Base-by-base conservation (phyloP, 148 eudicot species). In the Simmondsia chinensis region DNA sequence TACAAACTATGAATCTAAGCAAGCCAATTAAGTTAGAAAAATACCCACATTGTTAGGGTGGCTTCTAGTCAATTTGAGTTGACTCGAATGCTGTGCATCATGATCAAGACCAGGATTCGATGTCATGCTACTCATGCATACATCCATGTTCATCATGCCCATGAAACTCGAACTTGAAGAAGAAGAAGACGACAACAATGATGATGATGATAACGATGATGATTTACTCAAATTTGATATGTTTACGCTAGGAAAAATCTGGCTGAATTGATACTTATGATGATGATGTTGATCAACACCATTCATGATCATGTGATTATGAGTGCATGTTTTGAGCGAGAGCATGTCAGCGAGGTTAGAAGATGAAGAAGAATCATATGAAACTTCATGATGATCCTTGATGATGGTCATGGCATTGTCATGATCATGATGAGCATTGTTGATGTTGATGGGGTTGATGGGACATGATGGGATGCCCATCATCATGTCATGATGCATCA, bases 171-270 rank as follows among this genome's bases (percentile, higher is more conserved):
- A 57, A 27, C 60, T 55, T 14, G 56, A 62, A 43, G 51, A 27
- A 21, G 31, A 20, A 42, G 38, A 63, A 47, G 49, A 29, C 7
- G 57, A 35, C 26, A 49, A 29, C n/a, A 59, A 56, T 35, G 25
- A 5, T 39, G 16, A 7, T 39, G 19, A 15, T 37, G 20, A 23
- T 12, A 7, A 25, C 30, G 8, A 10, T 17, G 11, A 10, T 46
- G 7, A 10, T 46, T 19, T 43, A 52, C 46, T 59, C 56, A 70
- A 51, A 30, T 72, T 69, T 0, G 88, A 71, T 26, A 80, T 66
- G 50, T 71, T 76, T 41, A 76, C 57, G 26, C 69, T 77, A 0
- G 94, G 88, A 24, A 68, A 72, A 26, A 80, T 80, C 55, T 74
- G 83, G 58, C 82, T 80, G 51, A 75, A 75, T 22, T 43, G 54